These are phyloP conservation scores for Rhizopogon roseolus DNA, from an alignment of 768 basidiomycete genomes.

Conservation along the genomic window DNA sequence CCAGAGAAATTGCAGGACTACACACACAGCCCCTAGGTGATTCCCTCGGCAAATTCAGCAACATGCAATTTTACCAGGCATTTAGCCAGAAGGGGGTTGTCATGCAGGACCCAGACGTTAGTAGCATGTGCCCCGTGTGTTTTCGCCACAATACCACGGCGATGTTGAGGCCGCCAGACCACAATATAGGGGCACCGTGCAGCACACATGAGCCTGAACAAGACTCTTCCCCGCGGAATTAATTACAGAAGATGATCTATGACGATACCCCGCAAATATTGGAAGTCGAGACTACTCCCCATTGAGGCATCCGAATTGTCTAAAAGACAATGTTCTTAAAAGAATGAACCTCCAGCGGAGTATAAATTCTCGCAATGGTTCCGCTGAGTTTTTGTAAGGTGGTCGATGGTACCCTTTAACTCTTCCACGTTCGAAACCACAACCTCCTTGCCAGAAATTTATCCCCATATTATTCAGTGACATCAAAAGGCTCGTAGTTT, in stretches of 20 bases:
- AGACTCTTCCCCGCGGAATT: neutral
- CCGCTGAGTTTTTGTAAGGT: too few species aligned
- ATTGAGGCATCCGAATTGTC: neutral
- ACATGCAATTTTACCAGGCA: too few species aligned
- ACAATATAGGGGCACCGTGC: neutral
- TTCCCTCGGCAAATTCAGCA: neutral
- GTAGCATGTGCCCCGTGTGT: neutral
- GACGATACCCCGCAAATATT: neutral
- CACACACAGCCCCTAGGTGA: neutral
- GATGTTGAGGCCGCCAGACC: neutral
- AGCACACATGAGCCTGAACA: neutral
- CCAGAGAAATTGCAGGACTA: neutral
- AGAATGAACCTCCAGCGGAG: too few species aligned
- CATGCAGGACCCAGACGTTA: neutral
- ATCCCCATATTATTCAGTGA: too few species aligned
- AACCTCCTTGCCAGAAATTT: too few species aligned
- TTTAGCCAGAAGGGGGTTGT: neutral
- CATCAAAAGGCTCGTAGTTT: too few species aligned
- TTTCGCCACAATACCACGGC: neutral
- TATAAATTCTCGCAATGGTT: too few species aligned
- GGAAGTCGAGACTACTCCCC: neutral
- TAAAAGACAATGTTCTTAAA: too few species aligned
- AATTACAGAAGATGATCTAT: too few species aligned
- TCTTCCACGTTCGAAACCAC: too few species aligned
- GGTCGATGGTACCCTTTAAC: too few species aligned